These are phyloP conservation scores for Populus tomentosa DNA, from an alignment of 441 rosid genomes.

Conservation along the genomic window DNA sequence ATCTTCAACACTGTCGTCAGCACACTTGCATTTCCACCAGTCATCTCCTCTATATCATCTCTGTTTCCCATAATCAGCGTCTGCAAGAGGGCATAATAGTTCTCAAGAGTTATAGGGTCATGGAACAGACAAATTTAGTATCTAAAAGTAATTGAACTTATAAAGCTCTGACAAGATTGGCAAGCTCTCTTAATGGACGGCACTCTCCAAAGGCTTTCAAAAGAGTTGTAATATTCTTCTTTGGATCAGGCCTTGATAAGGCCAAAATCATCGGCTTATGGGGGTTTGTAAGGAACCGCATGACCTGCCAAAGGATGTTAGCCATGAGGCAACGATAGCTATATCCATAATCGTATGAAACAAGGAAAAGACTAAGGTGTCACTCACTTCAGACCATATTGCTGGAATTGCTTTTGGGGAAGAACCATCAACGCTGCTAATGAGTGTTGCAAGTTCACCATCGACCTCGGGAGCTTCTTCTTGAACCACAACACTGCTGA, in stretches of 20 bases:
- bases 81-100: conserved; percentile 34
- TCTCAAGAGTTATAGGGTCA: not conserved
- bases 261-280: conserved; percentile 98
- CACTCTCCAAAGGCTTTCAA: conserved; percentile 95
- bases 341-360: not conserved
- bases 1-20: conserved; percentile 80
- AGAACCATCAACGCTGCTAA: conserved; percentile 66
- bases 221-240: conserved; percentile 92
- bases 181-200: conserved; percentile 86
- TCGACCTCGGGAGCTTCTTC: conserved; percentile 81
- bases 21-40: conserved; percentile 81
- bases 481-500: conserved; percentile 85
- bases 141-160: not conserved
- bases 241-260: conserved; percentile 93
- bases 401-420: conserved; percentile 85
- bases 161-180: conserved; percentile 67
- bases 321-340: too few species aligned
- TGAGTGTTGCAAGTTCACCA: conserved; percentile 58
- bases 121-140: not conserved
- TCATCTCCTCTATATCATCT: conserved; percentile 85
- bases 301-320: conserved; percentile 44
- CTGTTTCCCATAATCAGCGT: conserved; percentile 93
- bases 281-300: conserved; percentile 91
- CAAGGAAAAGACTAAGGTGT: not conserved
- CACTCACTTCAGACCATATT: conserved; percentile 89